Percentiles rank a stretch among this genome's conserved stretches.
These are phyloP conservation scores for Coelastrella sp. DNA, from an alignment of 139 green algal species.

Conservation along the genomic window DNA sequence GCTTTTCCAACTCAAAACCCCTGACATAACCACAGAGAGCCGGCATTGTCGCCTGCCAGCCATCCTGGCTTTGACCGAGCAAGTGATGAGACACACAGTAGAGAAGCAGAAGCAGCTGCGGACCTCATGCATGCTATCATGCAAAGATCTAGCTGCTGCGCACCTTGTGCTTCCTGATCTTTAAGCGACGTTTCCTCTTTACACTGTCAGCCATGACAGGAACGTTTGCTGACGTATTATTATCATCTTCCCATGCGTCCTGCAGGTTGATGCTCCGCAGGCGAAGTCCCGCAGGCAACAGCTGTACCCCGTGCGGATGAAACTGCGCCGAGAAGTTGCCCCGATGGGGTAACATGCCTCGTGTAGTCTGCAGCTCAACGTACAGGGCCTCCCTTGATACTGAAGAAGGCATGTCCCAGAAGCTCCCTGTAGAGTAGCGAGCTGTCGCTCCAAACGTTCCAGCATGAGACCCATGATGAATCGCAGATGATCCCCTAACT, in stretches of 20 bases:
- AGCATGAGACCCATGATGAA: not conserved
- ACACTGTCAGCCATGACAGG: slow-evolving; percentile 33
- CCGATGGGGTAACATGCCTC: slow-evolving; percentile 39
- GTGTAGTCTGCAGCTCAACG: slow-evolving; percentile 5
- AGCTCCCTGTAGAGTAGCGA: not conserved
- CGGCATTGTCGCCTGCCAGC: no score
- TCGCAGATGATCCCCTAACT: not conserved
- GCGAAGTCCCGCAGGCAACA: slow-evolving; percentile 30
- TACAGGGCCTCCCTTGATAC: slow-evolving; percentile 43
- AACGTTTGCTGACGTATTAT: not conserved
- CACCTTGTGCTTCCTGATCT: slow-evolving; percentile 49
- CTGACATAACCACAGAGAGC: no score
- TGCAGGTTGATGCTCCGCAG: not conserved
- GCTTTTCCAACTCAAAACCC: no score
- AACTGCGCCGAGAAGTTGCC: slow-evolving; percentile 12
- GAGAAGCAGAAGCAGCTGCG: not conserved
- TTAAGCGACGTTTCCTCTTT: slow-evolving; percentile 38
- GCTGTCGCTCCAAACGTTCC: not conserved
- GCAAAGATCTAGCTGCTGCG: not conserved
- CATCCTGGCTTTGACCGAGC: no score
- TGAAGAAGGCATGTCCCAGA: slow-evolving; percentile 8
- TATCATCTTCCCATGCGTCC: not conserved
- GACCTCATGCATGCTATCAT: not conserved
- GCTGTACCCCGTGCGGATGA: slow-evolving; percentile 27
- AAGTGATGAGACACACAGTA: not conserved